Conservation (phyloP, 352 stramenopile species). For the Phytophthora fragariae region DNA sequence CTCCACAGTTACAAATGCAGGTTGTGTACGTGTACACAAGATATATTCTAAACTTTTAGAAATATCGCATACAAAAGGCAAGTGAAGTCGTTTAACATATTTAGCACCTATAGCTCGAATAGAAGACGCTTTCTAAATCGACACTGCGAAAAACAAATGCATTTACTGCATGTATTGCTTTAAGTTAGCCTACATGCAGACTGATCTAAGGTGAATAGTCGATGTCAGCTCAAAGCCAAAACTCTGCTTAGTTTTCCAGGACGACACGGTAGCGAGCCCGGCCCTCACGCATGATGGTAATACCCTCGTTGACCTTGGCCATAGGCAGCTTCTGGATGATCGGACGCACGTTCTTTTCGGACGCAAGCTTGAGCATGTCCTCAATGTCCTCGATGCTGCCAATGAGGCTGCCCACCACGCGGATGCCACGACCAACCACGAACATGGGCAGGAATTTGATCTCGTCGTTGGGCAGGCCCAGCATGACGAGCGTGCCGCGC, state of each 20-base stretch:
- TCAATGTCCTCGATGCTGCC: conserved; percentile 85
- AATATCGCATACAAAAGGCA: too few relatives aligned
- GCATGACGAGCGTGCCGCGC: conserved; percentile 69
- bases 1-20: background rate
- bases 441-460: conserved; percentile 66
- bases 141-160: too few relatives aligned
- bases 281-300: conserved; percentile 47
- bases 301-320: conserved; percentile 51
- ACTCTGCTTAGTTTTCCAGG: conserved; percentile 39
- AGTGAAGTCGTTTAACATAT: background rate
- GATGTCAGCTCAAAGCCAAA: too few relatives aligned
- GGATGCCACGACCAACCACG: conserved; percentile 55
- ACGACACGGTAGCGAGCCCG: conserved; percentile 59
- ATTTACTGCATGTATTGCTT: too few relatives aligned
- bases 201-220: too few relatives aligned
- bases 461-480: conserved; percentile 71
- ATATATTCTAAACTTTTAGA: background rate
- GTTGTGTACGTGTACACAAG: background rate
- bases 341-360: conserved; percentile 62
- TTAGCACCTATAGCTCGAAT: background rate
- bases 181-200: too few relatives aligned
- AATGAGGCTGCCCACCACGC: conserved; percentile 82
- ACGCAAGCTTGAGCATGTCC: conserved; percentile 89
- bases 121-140: background rate
- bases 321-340: conserved; percentile 62